Evolutionary conservation across 2,329 filamentous ascomycete genomes (phyloP).

Genomic region (Huntiella decipiens): DNA sequence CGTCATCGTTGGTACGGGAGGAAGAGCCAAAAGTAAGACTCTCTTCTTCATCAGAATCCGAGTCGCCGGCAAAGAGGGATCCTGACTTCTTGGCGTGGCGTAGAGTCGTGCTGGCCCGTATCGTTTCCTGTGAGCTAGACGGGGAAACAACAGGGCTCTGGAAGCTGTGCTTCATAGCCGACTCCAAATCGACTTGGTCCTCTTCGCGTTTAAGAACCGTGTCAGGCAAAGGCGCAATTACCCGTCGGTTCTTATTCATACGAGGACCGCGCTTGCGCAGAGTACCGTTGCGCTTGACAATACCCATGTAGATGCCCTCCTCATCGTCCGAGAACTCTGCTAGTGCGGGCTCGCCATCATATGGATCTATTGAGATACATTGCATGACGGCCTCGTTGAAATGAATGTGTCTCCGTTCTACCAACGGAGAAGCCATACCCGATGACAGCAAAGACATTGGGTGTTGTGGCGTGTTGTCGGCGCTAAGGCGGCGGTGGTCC

Average conservation of each 20-base stretch:
- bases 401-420: conserved; percentile 70
- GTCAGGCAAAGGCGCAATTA: conserved; percentile 70
- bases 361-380: conserved; percentile 81
- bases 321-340: conserved; percentile 33
- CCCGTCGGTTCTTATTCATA: conserved; percentile 42
- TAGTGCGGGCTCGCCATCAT: conserved; percentile 46
- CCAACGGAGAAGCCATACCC: conserved; percentile 41
- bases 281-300: conserved; percentile 48
- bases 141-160: conserved; percentile 41
- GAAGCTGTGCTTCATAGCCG: conserved; percentile 42
- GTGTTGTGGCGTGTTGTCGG: conserved; percentile 14
- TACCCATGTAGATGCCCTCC: conserved; percentile 50
- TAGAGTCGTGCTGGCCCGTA: conserved; percentile 34
- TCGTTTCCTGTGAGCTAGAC: conserved; percentile 60
- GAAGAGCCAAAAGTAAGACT: no score
- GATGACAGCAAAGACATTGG: conserved; percentile 48
- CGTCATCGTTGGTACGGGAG: conserved; percentile 27
- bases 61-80: conserved; percentile 40
- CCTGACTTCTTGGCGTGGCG: conserved; percentile 41
- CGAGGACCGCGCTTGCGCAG: conserved; percentile 36
- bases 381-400: conserved; percentile 94
- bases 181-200: conserved; percentile 50
- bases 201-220: conserved; percentile 73
- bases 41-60: no score
- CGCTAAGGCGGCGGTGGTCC: conserved; percentile 13